Evolutionary conservation across 805 yeast genomes (phyloP), one percentile per base, ranked within the genome.

Genomic region (Kodamaea sagamina): DNA sequence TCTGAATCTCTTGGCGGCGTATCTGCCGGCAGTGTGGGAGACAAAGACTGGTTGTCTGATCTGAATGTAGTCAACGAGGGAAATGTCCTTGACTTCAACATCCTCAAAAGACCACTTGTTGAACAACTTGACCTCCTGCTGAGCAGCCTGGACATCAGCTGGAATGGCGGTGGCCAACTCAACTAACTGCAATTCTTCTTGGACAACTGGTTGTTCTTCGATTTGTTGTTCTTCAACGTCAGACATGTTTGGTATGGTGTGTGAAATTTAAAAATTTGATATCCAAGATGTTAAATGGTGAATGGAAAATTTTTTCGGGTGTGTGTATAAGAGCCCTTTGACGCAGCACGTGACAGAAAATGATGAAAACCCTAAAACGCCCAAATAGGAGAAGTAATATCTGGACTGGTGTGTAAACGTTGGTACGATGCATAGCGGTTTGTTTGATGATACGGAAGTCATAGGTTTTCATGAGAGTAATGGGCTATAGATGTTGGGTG

Each of bases 21-120:
- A 93, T 78, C 97, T 92, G 75, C 99, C 99, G 66, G 99, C 97
- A 67, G 98, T 89, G 93, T 93, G 99, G 68, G 97, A 80, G 55
- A 90, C 93, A 68, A 89, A 93, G 67, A 89, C 95, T 72, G 99
- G 97, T 74, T 86, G 87, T 77, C 95, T 86, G 78, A 93, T 79
- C 81, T 92, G 98, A 65, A 93, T 78, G 93, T 93, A 93, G 79
- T 93, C 99, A 67, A 93, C 89, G 74, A 93, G 82, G 57, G 99
- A 92, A 71, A 95, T 86, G 74, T 93, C 99, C 83, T 89, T 89
- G 64, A 93, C 89, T 75, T 90, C 93, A 67, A 93, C 93, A 52
- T 89, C 97, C 76, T 90, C 95, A 72, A 87, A 95, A 59, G 97
- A 84, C 99, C 99, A 93, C 79, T 92, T 93, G 96, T 93, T 93